Evolutionary conservation across 1,284 basidiomycete species (phyloP).

Genomic region (Apiotrichum laibachii): DNA sequence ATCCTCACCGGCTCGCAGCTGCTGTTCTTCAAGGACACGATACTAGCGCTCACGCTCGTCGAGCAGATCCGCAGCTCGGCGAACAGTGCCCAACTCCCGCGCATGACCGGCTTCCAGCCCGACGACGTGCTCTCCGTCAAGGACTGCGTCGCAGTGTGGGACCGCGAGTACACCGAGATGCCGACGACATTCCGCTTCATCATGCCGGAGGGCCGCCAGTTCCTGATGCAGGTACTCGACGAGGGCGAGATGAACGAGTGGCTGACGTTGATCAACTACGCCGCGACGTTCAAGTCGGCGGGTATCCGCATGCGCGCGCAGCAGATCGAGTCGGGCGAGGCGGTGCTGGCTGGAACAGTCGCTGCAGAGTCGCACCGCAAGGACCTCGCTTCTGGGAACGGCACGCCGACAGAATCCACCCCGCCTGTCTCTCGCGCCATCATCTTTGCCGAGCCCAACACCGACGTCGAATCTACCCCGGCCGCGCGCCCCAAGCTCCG

Average conservation of each 20-base stretch:
- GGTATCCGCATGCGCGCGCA: slow-evolving; percentile 78
- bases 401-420: background rate
- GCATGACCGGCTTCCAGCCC: slow-evolving; percentile 67
- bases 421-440: slow-evolving; percentile 2
- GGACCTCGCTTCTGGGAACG: slow-evolving; percentile 24
- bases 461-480: background rate
- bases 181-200: slow-evolving; percentile 74
- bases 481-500: slow-evolving; percentile 11
- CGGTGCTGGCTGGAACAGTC: slow-evolving; percentile 73
- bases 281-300: slow-evolving; percentile 81
- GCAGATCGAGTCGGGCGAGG: slow-evolving; percentile 66
- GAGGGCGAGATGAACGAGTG: slow-evolving; percentile 83
- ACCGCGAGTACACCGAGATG: slow-evolving; percentile 72
- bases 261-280: slow-evolving; percentile 92
- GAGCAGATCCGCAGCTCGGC: slow-evolving; percentile 54
- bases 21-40: slow-evolving; percentile 82
- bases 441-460: slow-evolving; percentile 4
- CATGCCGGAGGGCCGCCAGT: slow-evolving; percentile 67
- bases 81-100: slow-evolving; percentile 21
- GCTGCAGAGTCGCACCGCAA: slow-evolving; percentile 70
- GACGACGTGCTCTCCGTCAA: slow-evolving; percentile 83
- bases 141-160: slow-evolving; percentile 73
- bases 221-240: slow-evolving; percentile 71
- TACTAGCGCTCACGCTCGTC: slow-evolving; percentile 63
- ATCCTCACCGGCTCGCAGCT: slow-evolving; percentile 87